Base-by-base conservation (phyloP, 1,284 basidiomycete genomes). In the Heterobasidion irregulare region DNA sequence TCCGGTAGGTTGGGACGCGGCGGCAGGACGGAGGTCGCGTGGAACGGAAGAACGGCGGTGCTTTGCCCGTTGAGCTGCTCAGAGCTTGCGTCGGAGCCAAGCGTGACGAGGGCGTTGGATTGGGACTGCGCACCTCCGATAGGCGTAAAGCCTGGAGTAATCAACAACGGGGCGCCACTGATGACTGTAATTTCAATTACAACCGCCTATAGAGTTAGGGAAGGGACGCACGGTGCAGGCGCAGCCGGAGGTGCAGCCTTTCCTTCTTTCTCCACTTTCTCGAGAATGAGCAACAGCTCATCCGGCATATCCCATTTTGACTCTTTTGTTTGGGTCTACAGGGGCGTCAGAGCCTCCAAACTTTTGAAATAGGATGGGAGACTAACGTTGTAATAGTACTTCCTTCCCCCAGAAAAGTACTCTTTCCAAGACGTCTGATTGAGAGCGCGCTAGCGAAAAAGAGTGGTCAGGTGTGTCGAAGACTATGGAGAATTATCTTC, bases 221-320 rank as follows among this genome's bases (percentile, higher is more conserved):
- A 5, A 58, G 59, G 34, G 56, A 65, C 66, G 67, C 63, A 50
- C 66, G 68, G 66, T 32, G 54, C 56, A 43, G 67, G 59, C 55
- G 67, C 63, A 2, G 64, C 61, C 16, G 38, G 38, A 6, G 38
- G 38, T 41, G 62, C 66, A 13, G 71, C 65, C 53, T 70, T 76
- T 53, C 71, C 70, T 57, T 92, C 89, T 62, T 87, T 87, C 67
- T 92, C 91, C 1, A 94, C 86, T 64, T 87, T 86, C 66, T 92
- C 88, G 52, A 94, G 77, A 15, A 94, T 70, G 26, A 89, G 76
- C 19, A 87, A 71, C 33, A 97, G 79, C 64, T 96, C 93, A 54
- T 91, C 84, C 18, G 94, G 94, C 80, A 95, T 89, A 59, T 94
- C 90, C 94, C 94, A 98, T 76, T 94, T 93, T n/a, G 91, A 93